Evolutionary conservation across 2,329 filamentous ascomycete species (phyloP).

Genomic region (Aspergillus proliferans): DNA sequence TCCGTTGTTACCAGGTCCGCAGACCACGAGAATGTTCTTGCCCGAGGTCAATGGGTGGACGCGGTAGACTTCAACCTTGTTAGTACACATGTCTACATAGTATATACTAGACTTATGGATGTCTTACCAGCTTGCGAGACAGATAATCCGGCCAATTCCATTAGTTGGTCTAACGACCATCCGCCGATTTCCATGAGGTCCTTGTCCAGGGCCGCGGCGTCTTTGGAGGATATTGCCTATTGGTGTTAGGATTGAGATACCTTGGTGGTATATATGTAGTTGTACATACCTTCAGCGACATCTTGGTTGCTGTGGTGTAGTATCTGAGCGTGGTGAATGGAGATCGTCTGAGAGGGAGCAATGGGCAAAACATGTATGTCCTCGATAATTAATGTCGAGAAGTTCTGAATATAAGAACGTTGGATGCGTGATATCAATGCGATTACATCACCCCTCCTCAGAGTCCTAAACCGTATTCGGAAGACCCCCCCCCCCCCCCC

Average conservation of each 20-base stretch:
- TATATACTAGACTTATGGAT: background rate
- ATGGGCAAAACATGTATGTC: slow-evolving; percentile 22
- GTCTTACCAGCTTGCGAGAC: slow-evolving; percentile 77
- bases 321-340: background rate
- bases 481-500: no score
- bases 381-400: background rate
- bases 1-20: slow-evolving; percentile 73
- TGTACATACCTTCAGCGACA: slow-evolving; percentile 37
- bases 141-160: slow-evolving; percentile 90
- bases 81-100: background rate
- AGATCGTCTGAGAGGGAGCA: slow-evolving; percentile 5
- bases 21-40: slow-evolving; percentile 74
- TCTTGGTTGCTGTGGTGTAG: slow-evolving; percentile 27
- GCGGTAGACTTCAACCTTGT: slow-evolving; percentile 60
- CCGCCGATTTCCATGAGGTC: slow-evolving; percentile 84
- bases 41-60: slow-evolving; percentile 71
- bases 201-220: slow-evolving; percentile 80
- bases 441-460: slow-evolving; percentile 16
- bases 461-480: slow-evolving; percentile 18
- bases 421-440: background rate
- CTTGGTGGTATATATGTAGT: background rate
- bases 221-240: slow-evolving; percentile 79
- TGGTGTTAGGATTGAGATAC: background rate
- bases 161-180: slow-evolving; percentile 92
- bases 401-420: background rate